Base-by-base conservation (phyloP, 2,329 filamentous ascomycete species). In the Westerdykella aurantiaca region DNA sequence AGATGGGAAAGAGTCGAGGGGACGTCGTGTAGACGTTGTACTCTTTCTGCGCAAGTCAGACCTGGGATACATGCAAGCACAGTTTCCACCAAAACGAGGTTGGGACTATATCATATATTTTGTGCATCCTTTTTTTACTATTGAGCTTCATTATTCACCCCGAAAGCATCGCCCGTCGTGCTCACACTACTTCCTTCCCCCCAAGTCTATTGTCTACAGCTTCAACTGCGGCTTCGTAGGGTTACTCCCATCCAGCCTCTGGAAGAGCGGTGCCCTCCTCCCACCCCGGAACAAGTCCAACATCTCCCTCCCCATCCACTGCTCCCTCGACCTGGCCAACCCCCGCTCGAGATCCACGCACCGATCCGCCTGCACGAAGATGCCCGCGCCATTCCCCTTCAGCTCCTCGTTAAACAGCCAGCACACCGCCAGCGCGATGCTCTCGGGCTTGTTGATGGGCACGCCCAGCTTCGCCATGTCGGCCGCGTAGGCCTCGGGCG, bases 221-320 rank as follows among this genome's bases (percentile, higher is more conserved):
- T 29, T 29, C 25, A 29, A 12, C 34, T 47, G 50, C 17, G 50
- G 37, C 45, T 58, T 62, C 12, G 54, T 42, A 38, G 58, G 57
- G 2, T 40, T 33, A 25, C 52, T 53, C 4, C 42, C 46, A 3
- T 53, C 58, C 41, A 66, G 41, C 25, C 62, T 55, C 13, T 50
- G 42, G 50, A 67, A 67, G 34, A 67, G 29, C 6, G 56, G 53
- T 23, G 63, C 58, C 13, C 52, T 52, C 38, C 73, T 61, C 2
- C 73, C 73, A 17, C 72, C 69, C 33, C 71, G 55, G 45, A 76
- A 76, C 53, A 74, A 50, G 10, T 68, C 66, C 59, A 76, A 55
- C 72, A 75, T 75, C 54, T 76, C 73, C 49, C 67, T 70, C 0
- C 72, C 66, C 72, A 76, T 74, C 73, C 73, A 76, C 38, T 54